A percentile compares a stretch with the other conserved stretches of the same genome.
Evolutionary conservation across 805 yeast species (phyloP).

Genomic region (Candida glaebosa): DNA sequence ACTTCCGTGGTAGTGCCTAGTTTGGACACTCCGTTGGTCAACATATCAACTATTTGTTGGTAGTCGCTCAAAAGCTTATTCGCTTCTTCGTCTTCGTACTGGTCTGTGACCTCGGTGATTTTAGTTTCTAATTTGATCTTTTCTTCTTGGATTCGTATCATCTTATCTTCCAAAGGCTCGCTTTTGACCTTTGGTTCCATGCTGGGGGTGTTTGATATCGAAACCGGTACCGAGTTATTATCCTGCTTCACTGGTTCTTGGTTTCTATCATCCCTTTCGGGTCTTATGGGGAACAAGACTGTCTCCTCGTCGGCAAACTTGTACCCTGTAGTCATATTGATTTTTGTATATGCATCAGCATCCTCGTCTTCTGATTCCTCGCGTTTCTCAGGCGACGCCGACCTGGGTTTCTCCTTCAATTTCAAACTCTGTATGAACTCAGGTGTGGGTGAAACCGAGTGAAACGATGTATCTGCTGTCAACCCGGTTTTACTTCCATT

Average conservation of each 20-base stretch:
- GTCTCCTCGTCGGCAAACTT: conserved; percentile 50
- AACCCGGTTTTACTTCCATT: conserved; percentile 23
- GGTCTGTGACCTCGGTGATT: conserved; percentile 24
- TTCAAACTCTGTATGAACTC: conserved; percentile 37
- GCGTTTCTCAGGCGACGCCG: conserved; percentile 10
- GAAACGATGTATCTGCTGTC: conserved; percentile 29
- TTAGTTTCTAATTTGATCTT: conserved; percentile 28
- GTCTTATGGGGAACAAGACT: conserved; percentile 67
- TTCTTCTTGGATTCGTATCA: conserved; percentile 19
- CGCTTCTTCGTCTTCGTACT: conserved; percentile 29
- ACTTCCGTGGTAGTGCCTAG: conserved; percentile 11
- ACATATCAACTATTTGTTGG: conserved; percentile 22
- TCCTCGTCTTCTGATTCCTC: conserved; percentile 37
- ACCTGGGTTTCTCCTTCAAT: conserved; percentile 20
- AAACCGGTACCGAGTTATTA: conserved; percentile 7
- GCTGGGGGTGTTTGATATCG: conserved; percentile 11
- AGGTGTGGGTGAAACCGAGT: conserved; percentile 34
- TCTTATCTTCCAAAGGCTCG: conserved; percentile 28
- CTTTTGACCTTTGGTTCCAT: conserved; percentile 24
- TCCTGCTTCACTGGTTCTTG: conserved; percentile 15
- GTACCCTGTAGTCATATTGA: conserved; percentile 64
- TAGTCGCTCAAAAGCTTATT: conserved; percentile 30
- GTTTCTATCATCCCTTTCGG: conserved; percentile 49
- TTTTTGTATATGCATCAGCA: conserved; percentile 42
- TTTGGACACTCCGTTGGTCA: conserved; percentile 20